Base-by-base conservation (phyloP, 352 stramenopile species). In the Globisporangium nunn region DNA sequence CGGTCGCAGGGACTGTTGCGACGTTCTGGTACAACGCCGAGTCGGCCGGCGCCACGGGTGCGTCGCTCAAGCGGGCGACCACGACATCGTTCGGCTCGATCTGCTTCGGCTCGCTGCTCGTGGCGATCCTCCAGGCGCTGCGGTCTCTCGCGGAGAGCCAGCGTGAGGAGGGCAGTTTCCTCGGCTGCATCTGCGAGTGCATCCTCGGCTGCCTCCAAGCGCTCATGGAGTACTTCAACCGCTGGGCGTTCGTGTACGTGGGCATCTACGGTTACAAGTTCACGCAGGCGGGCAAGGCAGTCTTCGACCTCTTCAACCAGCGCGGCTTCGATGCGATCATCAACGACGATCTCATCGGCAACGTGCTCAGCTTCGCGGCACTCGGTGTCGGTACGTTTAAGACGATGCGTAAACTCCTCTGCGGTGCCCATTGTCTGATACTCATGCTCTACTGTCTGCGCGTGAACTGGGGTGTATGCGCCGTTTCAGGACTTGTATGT, bases 261-360 rank as follows among this genome's bases (percentile, higher is more conserved):
- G 93, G 91, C 6, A 83, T 98, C 52, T 94, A 94, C 61, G 85
- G 82, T n/a, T 97, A 97, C 73, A 93, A 87, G 58, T 98, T 98
- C 67, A 87, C 91, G 4, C 78, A 98, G 53, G 85, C 90, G 6
- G 91, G 92, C 55, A 96, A 93, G 62, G 90, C 93, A 14, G 95
- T 98, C 17, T 92, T 97, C 51, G 58, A 91, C 39, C 74, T 99
- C 17, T 98, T 99, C 65, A 78, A 89, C 61, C 67, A 88, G 55
- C 85, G 93, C 41, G 95, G 94, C n/a, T 98, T 95, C 59, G 96
- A 95, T 58, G 84, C 89, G 2, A 98, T 99, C 61, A 97, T 98
- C 68, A 98, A 97, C 65, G 95, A 99, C 69, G 85, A 97, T 46
- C 73, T 99, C 40, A 91, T 98, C 35, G 88, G 93, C 65, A 95